Base-by-base conservation (phyloP, 352 stramenopile genomes). In the Globisporangium viniferum region DNA sequence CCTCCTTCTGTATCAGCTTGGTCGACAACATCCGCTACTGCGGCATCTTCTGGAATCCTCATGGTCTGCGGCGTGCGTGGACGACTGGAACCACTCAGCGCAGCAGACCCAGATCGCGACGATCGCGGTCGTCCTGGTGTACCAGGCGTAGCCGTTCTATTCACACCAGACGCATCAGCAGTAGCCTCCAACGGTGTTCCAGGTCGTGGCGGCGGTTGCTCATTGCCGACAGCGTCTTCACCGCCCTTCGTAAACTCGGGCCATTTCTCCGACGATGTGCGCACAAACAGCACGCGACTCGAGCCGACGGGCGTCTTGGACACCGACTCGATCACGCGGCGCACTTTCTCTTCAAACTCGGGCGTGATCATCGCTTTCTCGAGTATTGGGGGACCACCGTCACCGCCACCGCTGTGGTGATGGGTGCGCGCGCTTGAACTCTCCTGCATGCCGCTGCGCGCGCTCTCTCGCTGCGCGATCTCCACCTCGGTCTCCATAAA, bases 281-380 rank as follows among this genome's bases (percentile, higher is more conserved):
- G 73, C 49, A 87, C 74, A 20, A 82, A 73, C 20, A 82, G n/a
- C 12, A 82, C 67, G 3, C 75, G 81, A 57, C 79, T 79, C 0
- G 79, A 86, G 0, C 73, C 69, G 12, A 88, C 70, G 0, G 78
- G 78, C 0, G 74, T 83, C 56, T 81, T 86, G 44, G 74, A 80
- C 27, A 75, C 72, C 0, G 65, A 64, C 15, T 82, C 76, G 46
- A 90, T 79, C 29, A 79, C 81, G 46, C 74, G 80, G 33, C 75
- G 68, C 41, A 86, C 75, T 57, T 87, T 86, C 29, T 82, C 79
- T 64, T 88, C 78, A 62, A 88, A 84, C 56, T 86, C 79, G 5
- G 77, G 72, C 27, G 72, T 86, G 31, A 81, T 75, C 4, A 62
- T 29, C 54, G 66, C 62, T 7, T 46, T 33, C 24, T 24, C 24